These are phyloP conservation scores for Gleditsia sinensis DNA, from an alignment of 306 rosid genomes.

Conservation along the genomic window DNA sequence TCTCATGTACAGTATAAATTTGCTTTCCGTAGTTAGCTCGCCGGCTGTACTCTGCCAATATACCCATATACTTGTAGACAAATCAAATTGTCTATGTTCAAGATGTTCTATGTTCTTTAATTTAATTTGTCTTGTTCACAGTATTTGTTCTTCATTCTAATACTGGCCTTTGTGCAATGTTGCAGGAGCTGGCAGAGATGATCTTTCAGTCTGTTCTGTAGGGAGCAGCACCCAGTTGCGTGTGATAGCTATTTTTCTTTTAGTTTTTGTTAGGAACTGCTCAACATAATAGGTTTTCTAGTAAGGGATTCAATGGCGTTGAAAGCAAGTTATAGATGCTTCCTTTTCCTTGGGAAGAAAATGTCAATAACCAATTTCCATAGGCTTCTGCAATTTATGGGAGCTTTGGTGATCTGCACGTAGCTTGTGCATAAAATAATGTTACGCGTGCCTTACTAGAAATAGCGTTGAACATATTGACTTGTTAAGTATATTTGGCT, in stretches of 20 bases:
- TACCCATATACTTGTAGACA: not conserved
- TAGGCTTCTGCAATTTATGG: not conserved
- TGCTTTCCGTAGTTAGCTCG: too few species aligned
- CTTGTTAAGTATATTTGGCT: not conserved
- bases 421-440: not conserved
- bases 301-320: not conserved
- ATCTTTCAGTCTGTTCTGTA: conserved; percentile 77
- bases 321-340: not conserved
- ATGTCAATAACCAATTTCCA: conserved; percentile 1
- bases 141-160: conserved; percentile 16
- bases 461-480: not conserved
- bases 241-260: not conserved
- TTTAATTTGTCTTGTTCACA: not conserved
- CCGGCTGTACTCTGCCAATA: too few species aligned
- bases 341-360: conserved; percentile 15
- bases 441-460: not conserved
- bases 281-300: not conserved
- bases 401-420: conserved; percentile 3
- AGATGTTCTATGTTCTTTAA: not conserved
- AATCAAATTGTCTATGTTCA: not conserved
- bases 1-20: too few species aligned
- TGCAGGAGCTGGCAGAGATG: conserved; percentile 98
- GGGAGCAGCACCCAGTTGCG: conserved; percentile 27
- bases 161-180: conserved; percentile 10
- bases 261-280: conserved; percentile 22